A percentile compares a stretch with the other conserved stretches of the same genome.
Evolutionary conservation across 306 rosid species (phyloP).

Genomic region (Biancaea sappan): DNA sequence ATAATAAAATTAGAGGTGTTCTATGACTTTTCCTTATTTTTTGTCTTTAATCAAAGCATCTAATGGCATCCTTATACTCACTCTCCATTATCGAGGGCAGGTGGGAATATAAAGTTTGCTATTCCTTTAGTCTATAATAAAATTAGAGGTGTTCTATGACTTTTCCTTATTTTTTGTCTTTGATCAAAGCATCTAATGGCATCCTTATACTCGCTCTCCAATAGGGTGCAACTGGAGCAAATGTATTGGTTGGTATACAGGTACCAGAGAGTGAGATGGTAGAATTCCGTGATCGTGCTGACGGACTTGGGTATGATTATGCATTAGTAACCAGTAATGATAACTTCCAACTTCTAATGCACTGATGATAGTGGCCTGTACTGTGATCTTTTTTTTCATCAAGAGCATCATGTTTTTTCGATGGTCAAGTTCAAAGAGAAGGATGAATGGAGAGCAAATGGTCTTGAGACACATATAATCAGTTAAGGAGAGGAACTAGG

Average conservation of each 20-base stretch:
- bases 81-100: conserved; percentile 84
- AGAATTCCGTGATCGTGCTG: conserved; percentile 60
- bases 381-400: background rate
- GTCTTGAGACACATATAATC: background rate
- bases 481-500: conserved; percentile 21
- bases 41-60: conserved; percentile 21
- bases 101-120: conserved; percentile 39
- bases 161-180: background rate
- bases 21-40: background rate
- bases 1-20: conserved; percentile 8
- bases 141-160: background rate
- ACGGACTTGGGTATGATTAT: conserved; percentile 69
- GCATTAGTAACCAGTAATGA: conserved; percentile 60
- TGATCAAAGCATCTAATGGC: conserved; percentile 26
- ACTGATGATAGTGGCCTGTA: conserved; percentile 32
- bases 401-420: conserved; percentile 14
- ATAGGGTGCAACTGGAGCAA: conserved; percentile 92
- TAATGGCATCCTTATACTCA: too few species aligned
- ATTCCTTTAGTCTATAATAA: conserved; percentile 5
- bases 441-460: background rate
- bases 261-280: conserved; percentile 57
- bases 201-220: conserved; percentile 5
- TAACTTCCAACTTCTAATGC: conserved; percentile 76
- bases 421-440: background rate
- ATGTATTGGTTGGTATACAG: conserved; percentile 87